phyloP scores from a whole-genome alignment of 495 filamentous ascomycete species.

The Podospora tetraspora region DNA sequence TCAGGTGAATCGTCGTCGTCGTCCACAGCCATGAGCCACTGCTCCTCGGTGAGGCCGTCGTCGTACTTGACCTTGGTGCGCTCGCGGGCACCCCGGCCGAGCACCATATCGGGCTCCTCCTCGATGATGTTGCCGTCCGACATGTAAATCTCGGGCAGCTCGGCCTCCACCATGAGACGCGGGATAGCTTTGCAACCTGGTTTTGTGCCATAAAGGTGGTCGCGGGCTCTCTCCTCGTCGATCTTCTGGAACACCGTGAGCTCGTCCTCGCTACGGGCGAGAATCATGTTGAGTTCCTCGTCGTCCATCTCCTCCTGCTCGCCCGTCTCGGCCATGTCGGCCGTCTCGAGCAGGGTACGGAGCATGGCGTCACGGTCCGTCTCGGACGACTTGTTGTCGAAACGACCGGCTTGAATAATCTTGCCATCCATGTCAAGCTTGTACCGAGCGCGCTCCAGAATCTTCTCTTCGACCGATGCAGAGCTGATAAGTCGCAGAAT shows the following conservation, averaged over 20 bases:
- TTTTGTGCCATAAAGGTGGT: constrained; percentile 62
- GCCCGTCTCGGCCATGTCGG: constrained; percentile 75
- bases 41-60: constrained; percentile 95
- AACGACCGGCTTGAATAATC: constrained; percentile 97
- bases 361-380: constrained; percentile 96
- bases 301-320: constrained; percentile 96
- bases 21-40: constrained; percentile 91
- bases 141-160: constrained; percentile 91
- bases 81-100: constrained; percentile 89
- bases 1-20: constrained; percentile 93
- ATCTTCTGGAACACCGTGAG: constrained; percentile 65
- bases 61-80: constrained; percentile 91
- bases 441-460: constrained; percentile 91
- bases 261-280: constrained; percentile 72
- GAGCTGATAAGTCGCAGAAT: constrained; percentile 93
- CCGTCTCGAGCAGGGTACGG: constrained; percentile 82
- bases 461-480: constrained; percentile 97
- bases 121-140: constrained; percentile 82
- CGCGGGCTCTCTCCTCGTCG: constrained; percentile 64
- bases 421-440: constrained; percentile 99
- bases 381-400: constrained; percentile 98
- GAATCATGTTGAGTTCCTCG: constrained; percentile 88
- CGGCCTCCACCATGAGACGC: constrained; percentile 79
- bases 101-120: constrained; percentile 64
- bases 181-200: constrained; percentile 56